phyloP scores from a whole-genome alignment of 2,329 filamentous ascomycete genomes.

The Fusarium sp. region DNA sequence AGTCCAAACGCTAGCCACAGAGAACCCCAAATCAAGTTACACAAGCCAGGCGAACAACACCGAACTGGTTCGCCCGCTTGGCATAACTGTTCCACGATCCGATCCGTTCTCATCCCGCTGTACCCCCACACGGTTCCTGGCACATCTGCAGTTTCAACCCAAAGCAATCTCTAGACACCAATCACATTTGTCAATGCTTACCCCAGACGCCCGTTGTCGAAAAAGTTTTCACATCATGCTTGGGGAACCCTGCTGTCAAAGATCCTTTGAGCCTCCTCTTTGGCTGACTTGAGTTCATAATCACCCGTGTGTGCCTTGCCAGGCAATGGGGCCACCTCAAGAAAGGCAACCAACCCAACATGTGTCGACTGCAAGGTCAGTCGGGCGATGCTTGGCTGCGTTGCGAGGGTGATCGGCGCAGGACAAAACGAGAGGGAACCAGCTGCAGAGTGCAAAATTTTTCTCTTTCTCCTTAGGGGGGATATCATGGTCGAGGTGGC shows the following conservation, averaged over 20 bases:
- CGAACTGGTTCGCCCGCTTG: slow-evolving; percentile 25
- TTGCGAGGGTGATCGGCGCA: slow-evolving; percentile 18
- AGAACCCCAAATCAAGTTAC: slow-evolving; percentile 2
- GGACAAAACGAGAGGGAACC: slow-evolving; percentile 23
- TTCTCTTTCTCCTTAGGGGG: not conserved
- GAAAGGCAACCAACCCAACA: slow-evolving; percentile 31
- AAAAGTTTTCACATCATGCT: slow-evolving; percentile 33
- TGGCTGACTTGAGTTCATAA: slow-evolving; percentile 4
- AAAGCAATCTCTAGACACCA: slow-evolving; percentile 24
- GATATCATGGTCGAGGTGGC: not conserved
- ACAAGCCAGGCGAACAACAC: slow-evolving; percentile 13
- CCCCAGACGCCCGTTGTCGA: slow-evolving; percentile 31
- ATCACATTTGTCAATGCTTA: slow-evolving; percentile 30
- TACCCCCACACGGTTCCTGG: slow-evolving; percentile 27
- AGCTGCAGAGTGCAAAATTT: slow-evolving; percentile 38
- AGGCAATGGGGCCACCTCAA: slow-evolving; percentile 18
- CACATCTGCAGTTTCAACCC: slow-evolving; percentile 14
- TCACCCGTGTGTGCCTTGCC: slow-evolving; percentile 25
- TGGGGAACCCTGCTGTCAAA: not conserved
- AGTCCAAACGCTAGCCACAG: not conserved
- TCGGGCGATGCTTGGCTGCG: slow-evolving; percentile 4
- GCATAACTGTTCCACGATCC: slow-evolving; percentile 15
- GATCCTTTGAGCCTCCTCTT: slow-evolving; percentile 6
- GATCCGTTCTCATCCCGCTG: slow-evolving; percentile 19
- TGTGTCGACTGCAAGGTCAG: slow-evolving; percentile 6